Evolutionary conservation across 441 rosid species (phyloP), one percentile per base, ranked within the genome.

Genomic region (Biscutella laevigata): DNA sequence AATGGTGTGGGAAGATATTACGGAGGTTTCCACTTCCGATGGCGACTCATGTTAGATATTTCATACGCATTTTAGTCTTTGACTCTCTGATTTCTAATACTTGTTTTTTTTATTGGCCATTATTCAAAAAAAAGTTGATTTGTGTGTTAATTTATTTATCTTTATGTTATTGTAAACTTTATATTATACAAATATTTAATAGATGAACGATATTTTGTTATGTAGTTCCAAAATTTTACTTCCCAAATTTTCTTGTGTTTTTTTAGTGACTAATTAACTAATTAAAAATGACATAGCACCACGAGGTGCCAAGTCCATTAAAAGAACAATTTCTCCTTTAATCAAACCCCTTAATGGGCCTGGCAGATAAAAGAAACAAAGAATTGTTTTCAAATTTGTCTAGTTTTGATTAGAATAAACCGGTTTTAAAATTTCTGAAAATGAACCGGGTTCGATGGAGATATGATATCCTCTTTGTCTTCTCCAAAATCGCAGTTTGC

Each of bases 1-100:
- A 45, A 58, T 66, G 61, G 38, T 38, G 2, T 59, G 70, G 70
- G 50, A 59, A 5, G 43, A 59, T 52, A 57, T 21, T 11, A 20
- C 28, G 1, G 53, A 57, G 7, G 2, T 11, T 20, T 8, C 29
- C 37, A 39, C 38, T 32, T 64, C 41, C 19, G 34, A 57, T n/a
- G 11, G 26, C 21, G 29, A 43, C 20, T 57, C 34, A 4, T 42
- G 4, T 42, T 65, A 64, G 40, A 34, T 34, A 33, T 3, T 34
- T 9, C 53, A 14, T 33, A 14, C 3, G 4, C 41, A 8, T 51
- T 19, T 12, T 52, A 57, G 22, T 40, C 38, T 20, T 15, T 34
- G 8, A 8, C 7, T 10, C 15, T 15, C 19, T n/a, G n/a, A n/a
- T 30, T 22, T 14, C 5, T 16, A 1, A 16, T 8, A 6, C 22